Evolutionary conservation across 2,329 filamentous ascomycete genomes (phyloP), one percentile per base, ranked within the genome.

Genomic region (Colletotrichum limetticola): DNA sequence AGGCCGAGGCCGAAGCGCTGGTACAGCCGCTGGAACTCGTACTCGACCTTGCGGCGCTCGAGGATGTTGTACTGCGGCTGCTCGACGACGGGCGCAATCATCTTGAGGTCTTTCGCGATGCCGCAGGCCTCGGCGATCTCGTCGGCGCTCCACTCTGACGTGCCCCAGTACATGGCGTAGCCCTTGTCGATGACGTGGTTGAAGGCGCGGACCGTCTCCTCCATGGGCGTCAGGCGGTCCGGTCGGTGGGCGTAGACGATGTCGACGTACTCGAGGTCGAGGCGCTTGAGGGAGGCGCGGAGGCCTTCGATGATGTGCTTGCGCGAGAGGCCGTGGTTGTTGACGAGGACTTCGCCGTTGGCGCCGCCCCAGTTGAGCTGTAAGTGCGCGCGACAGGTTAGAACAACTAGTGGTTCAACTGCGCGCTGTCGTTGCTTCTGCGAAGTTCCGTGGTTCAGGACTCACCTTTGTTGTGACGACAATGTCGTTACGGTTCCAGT

Each of bases 161-260:
- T 93, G 52, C 91, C 91, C 91, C 92, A 93, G 85, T 93, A 93
- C 75, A 93, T 87, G 1, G 91, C 90, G 83, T 92, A 91, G 69
- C 92, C 92, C 8, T 86, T 86, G 77, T 91, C 86, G 78, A 94
- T 93, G 49, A 93, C 83, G 78, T 92, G 85, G 84, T 93, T 93
- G 85, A 94, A 94, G 24, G 89, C 91, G 68, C 91, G 87, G 8
- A 94, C 91, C 7, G 88, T 90, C 83, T 94, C 92, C 80, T 93
- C 91, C 85, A 94, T 92, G 0, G 92, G 92, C 0, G 91, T 93
- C 59, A 89, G 82, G 24, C 90, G 85, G 79, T 94, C 92, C 0
- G 91, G 91, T 7, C 92, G 87, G 80, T 94, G 92, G 1, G 92
- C 92, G 77, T 92, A 93, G 71, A 94, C 86, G 42, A 94, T 83